Base-by-base conservation (phyloP, 768 basidiomycete species). In the Boletus tomentosulus region DNA sequence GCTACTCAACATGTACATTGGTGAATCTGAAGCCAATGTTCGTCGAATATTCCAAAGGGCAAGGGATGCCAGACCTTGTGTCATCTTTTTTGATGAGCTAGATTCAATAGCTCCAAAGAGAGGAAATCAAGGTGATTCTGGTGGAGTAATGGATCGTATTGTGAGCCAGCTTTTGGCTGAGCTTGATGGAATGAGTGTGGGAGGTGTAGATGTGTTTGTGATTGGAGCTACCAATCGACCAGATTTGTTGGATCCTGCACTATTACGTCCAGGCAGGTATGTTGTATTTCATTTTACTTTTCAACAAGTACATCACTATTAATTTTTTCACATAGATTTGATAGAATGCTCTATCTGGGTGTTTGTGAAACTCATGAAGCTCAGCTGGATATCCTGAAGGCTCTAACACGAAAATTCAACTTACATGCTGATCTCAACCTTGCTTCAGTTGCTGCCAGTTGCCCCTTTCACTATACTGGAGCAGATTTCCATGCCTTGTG, bases 401-500 rank as follows among this genome's bases (percentile, higher is more conserved):
- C 97, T 2, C 72, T 98, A 55, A 98, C 97, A 3, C 74, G 94
- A 54, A 98, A 95, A 68, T 98, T 99, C 77, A 83, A 80, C 34
- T 78, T 98, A 25, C 80, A 89, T 60, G 78, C 86, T 0, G 73
- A 71, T 46, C 75, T 94, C 8, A 74, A 85, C 60, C 79, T 98
- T 7, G 67, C 69, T 19, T 56, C 62, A 8, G 70, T 99, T 42
- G 90, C 89, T 22, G 76, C 83, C 27, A 72, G 74, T 33, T 98
- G 95, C 57, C 87, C 92, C 0, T 92, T 95, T 76, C 92, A 94
- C 66, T 94, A 87, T 66, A 98, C 97, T 3, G 97, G 97, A 42
- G 97, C 97, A 39, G 97, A 99, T 68, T 94, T 98, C 58, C 98
- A 99, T 74, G 97, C 97, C 0, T 75, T 99, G 9, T 98, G 97